Conservation (phyloP, 495 filamentous ascomycete species). For the Staphylotrichum tortipilum region DNA sequence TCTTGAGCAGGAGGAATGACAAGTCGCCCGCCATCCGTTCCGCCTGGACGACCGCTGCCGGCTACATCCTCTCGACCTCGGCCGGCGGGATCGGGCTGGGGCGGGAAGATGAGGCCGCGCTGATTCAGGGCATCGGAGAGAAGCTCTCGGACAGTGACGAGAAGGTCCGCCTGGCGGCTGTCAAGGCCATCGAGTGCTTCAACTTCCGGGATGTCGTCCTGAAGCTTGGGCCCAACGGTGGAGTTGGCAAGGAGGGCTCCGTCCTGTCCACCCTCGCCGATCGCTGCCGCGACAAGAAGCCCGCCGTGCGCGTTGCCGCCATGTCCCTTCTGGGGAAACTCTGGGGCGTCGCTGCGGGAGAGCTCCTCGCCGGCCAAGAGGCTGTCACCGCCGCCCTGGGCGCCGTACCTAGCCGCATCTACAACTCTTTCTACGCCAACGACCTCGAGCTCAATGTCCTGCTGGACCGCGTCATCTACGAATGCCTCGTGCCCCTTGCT, state of each 20-base stretch:
- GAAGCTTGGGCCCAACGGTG: slow-evolving; percentile 68
- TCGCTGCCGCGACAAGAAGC: slow-evolving; percentile 78
- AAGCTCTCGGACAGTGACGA: slow-evolving; percentile 87
- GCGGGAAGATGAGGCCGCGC: slow-evolving; percentile 59
- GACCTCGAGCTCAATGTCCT: slow-evolving; percentile 76
- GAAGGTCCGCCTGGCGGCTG: slow-evolving; percentile 77
- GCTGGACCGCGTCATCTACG: slow-evolving; percentile 78
- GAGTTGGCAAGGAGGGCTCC: slow-evolving; percentile 58
- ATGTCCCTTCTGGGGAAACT: slow-evolving; percentile 76
- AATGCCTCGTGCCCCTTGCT: slow-evolving; percentile 71
- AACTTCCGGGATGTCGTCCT: slow-evolving; percentile 67
- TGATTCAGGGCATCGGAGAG: slow-evolving; percentile 64
- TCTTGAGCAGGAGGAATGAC: slow-evolving; percentile 74
- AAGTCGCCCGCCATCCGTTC: slow-evolving; percentile 71
- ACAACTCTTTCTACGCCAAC: slow-evolving; percentile 85
- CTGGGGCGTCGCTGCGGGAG: slow-evolving; percentile 84
- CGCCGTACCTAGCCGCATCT: slow-evolving; percentile 74
- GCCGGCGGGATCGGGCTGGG: slow-evolving; percentile 79
- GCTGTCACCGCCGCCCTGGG: slow-evolving; percentile 60
- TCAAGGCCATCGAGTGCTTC: slow-evolving; percentile 70
- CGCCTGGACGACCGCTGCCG: slow-evolving; percentile 76
- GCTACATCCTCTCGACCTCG: slow-evolving; percentile 70
- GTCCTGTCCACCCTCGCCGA: slow-evolving; percentile 75
- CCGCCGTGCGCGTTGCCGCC: slow-evolving; percentile 70
- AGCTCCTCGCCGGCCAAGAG: slow-evolving; percentile 78